phyloP scores from a whole-genome alignment of 306 rosid genomes.

The Alnus glutinosa region DNA sequence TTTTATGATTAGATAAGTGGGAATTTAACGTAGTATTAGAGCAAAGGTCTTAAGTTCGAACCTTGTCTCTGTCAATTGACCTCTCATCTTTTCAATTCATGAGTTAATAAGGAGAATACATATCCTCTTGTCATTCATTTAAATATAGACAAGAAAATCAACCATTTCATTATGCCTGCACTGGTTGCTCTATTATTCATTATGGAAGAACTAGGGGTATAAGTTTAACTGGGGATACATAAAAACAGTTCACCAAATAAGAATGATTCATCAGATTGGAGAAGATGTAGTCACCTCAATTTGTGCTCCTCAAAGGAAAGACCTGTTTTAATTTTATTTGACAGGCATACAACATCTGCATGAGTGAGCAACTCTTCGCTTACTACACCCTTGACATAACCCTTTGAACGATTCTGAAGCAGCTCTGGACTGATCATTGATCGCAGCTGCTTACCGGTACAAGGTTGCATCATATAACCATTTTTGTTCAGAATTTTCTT shows the following conservation, averaged over 20 bases:
- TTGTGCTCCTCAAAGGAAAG: conserved; percentile 74
- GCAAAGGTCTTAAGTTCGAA: no score
- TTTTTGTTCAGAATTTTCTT: conserved; percentile 42
- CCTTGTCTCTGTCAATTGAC: no score
- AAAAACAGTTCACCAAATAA: neutral
- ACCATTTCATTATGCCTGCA: neutral
- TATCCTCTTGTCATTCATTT: conserved; percentile 1
- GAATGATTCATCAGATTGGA: conserved; percentile 4
- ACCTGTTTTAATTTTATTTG: conserved; percentile 79
- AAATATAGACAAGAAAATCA: conserved; percentile 1
- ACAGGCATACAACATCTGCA: conserved; percentile 79
- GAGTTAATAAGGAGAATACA: conserved; percentile 3
- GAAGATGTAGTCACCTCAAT: conserved; percentile 55
- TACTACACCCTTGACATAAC: conserved; percentile 72
- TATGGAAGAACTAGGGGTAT: neutral
- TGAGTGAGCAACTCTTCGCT: conserved; percentile 80
- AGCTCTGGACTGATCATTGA: conserved; percentile 50
- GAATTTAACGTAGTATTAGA: no score
- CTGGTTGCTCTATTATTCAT: neutral
- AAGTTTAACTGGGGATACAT: neutral
- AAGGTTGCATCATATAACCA: conserved; percentile 35
- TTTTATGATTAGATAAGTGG: no score
- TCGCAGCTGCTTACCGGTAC: conserved; percentile 42
- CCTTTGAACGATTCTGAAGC: conserved; percentile 61
- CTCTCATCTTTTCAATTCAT: neutral